Evolutionary conservation across 2,329 filamentous ascomycete species (phyloP), one percentile per base, ranked within the genome.

Genomic region (Alternaria alternata): DNA sequence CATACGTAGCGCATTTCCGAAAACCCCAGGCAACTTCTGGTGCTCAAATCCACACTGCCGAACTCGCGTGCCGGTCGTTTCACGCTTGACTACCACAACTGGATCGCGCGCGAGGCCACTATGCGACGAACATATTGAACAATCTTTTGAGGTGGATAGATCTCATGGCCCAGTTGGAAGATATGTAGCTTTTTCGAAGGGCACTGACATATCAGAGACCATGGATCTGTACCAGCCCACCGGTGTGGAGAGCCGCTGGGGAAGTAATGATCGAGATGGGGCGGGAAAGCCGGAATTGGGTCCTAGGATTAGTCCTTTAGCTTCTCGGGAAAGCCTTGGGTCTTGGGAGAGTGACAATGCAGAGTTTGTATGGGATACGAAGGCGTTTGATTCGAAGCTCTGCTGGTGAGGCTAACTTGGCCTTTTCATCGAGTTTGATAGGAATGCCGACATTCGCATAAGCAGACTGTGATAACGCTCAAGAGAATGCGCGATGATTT

Each of bases 41-140:
- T 61, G 57, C 22, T 28, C 54, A n/a, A 36, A 53, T 49, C 8
- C 18, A 12, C 5, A 48, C 12, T 63, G 61, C 30, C 36, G 16
- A 16, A 28, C 53, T n/a, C 43, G 49, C 3, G 34, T 63, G 20
- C 32, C 53, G 0, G 7, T 47, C 16, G 28, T 30, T 20, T 54
- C 24, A 11, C 9, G 11, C 12, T n/a, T 34, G 8, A 18, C 18
- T 24, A 22, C 30, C 18, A 38, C 20, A 16, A 12, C 20, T 5
- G 6, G 26, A 24, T 16, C 41, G 14, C 9, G 20, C 20, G 14
- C 11, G 14, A 18, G 16, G 20, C 28, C 36, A 9, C 32, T 61
- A 9, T 63, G 58, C 20, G 51, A 51, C 14, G 44, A 53, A 7
- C 46, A 54, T 46, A 34, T 7, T 3, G 58, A 54, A 7, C 55